phyloP scores from a whole-genome alignment of 2,329 filamentous ascomycete species.

The Colletotrichum kahawae region DNA sequence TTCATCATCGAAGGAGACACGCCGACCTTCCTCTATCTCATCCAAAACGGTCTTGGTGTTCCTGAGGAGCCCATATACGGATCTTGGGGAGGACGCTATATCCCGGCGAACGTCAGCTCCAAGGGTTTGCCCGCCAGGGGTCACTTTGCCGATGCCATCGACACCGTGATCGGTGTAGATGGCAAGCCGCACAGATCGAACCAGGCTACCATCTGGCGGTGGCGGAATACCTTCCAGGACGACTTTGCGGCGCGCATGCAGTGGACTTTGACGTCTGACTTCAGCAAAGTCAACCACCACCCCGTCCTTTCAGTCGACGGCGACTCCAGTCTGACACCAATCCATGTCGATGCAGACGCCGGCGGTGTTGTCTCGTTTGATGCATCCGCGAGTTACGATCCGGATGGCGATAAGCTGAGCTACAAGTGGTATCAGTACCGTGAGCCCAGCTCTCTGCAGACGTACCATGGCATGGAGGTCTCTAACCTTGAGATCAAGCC shows the following conservation, averaged over 20 bases:
- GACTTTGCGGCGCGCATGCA: constrained; percentile 47
- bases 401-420: constrained; percentile 44
- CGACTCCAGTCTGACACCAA: constrained; percentile 37
- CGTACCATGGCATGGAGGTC: constrained; percentile 43
- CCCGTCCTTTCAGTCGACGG: constrained; percentile 50
- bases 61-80: constrained; percentile 52
- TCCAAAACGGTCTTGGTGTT: constrained; percentile 52
- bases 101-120: constrained; percentile 33
- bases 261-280: constrained; percentile 34
- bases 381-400: constrained; percentile 50
- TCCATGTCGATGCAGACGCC: constrained; percentile 45
- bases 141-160: constrained; percentile 35
- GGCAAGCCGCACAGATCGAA: constrained; percentile 29
- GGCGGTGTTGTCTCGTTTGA: constrained; percentile 45
- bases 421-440: constrained; percentile 58
- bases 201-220: constrained; percentile 46
- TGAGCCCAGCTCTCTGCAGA: constrained; percentile 42
- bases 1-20: constrained; percentile 61
- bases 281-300: constrained; percentile 47
- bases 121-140: neutral
- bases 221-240: constrained; percentile 43
- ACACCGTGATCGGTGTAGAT: constrained; percentile 31
- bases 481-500: constrained; percentile 37
- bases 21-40: constrained; percentile 53
- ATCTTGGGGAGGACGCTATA: constrained; percentile 55